These are phyloP conservation scores for Axilococcus clingmanii DNA, from an alignment of 139 green algal species.

Conservation along the genomic window DNA sequence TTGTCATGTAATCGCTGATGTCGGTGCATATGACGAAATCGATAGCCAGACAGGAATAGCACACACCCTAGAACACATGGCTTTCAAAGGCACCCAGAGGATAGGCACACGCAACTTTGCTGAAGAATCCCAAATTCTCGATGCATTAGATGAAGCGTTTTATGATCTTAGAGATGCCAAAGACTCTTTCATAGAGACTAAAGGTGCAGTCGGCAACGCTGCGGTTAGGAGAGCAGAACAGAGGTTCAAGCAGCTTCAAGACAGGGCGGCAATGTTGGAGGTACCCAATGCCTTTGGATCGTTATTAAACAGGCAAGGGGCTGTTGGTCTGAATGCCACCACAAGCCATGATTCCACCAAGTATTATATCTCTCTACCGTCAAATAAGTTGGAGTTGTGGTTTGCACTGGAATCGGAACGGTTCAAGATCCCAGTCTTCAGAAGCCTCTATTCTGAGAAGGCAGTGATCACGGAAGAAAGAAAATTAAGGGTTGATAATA, in stretches of 20 bases:
- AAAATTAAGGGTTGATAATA: constrained; percentile 66
- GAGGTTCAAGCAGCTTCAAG: constrained; percentile 24
- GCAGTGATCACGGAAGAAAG: constrained; percentile 72
- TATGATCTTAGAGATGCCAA: background rate
- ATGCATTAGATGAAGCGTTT: constrained; percentile 51
- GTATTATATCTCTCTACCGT: constrained; percentile 50
- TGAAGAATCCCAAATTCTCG: constrained; percentile 46
- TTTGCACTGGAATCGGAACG: constrained; percentile 80
- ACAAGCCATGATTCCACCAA: constrained; percentile 77
- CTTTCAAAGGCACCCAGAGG: constrained; percentile 61
- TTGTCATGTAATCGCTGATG: constrained; percentile 63
- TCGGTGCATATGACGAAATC: constrained; percentile 63
- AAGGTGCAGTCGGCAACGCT: constrained; percentile 8
- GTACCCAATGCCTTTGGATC: constrained; percentile 72
- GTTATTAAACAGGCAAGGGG: constrained; percentile 50
- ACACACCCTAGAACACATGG: constrained; percentile 83
- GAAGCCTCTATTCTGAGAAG: constrained; percentile 81
- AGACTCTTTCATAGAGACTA: constrained; percentile 56
- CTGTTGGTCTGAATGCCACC: constrained; percentile 76
- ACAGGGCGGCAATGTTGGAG: constrained; percentile 34
- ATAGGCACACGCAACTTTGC: constrained; percentile 39
- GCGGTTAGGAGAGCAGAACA: constrained; percentile 13
- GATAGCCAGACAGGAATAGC: constrained; percentile 67
- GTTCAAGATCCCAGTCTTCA: constrained; percentile 66
- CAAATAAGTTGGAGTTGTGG: constrained; percentile 73